phyloP scores from a whole-genome alignment of 129 eudicot genomes.

The Heracleum sosnowskyi region DNA sequence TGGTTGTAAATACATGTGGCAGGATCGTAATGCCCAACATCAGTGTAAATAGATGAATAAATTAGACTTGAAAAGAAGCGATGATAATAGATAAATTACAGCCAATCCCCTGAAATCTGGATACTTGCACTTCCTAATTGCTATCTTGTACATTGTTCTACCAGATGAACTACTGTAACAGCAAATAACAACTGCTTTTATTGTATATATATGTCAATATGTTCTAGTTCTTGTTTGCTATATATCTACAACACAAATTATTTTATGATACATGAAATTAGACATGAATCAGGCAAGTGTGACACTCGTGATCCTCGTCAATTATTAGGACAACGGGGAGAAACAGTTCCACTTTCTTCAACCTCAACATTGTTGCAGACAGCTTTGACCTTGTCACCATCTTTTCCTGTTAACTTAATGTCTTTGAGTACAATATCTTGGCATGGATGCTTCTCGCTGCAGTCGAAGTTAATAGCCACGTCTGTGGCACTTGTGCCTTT shows the following conservation, averaged over 20 bases:
- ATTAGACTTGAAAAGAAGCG: too few species aligned
- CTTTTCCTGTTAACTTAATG: slow-evolving; percentile 26
- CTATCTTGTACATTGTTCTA: not conserved
- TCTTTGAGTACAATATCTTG: slow-evolving; percentile 49
- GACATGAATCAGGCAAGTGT: not conserved
- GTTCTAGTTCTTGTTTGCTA: not conserved
- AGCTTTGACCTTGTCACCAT: slow-evolving; percentile 32
- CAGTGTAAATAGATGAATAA: too few species aligned
- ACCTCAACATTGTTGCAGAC: slow-evolving; percentile 48
- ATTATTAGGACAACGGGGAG: slow-evolving; percentile 41
- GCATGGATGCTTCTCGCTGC: slow-evolving; percentile 63
- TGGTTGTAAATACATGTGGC: too few species aligned
- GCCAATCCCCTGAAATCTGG: too few species aligned
- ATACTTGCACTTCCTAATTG: too few species aligned
- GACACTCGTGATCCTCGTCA: not conserved
- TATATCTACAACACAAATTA: not conserved
- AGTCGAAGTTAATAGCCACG: slow-evolving; percentile 49
- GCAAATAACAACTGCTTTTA: not conserved
- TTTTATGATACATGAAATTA: not conserved
- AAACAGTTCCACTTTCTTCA: slow-evolving; percentile 23
- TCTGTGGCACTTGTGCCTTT: slow-evolving; percentile 55
- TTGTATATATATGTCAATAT: not conserved
- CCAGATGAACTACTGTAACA: not conserved
- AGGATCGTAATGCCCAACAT: too few species aligned
- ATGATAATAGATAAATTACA: too few species aligned